Conservation (phyloP, 352 stramenopile species). For the Aphanomyces stellatus region DNA sequence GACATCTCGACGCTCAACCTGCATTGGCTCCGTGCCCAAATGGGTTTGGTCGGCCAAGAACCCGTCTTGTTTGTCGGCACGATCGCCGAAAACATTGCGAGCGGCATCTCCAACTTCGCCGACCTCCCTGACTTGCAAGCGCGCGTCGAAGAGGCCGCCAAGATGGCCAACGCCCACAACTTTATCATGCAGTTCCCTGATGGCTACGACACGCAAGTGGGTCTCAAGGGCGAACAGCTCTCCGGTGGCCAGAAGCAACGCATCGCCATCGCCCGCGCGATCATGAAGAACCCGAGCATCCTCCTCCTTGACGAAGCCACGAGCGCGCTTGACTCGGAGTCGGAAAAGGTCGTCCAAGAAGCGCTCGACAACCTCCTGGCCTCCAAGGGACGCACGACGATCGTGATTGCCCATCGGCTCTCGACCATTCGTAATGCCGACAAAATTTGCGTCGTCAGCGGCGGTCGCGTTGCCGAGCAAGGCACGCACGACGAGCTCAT, state of each 20-base stretch:
- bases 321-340: constrained; percentile 24
- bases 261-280: constrained; percentile 32
- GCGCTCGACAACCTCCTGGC: constrained; percentile 44
- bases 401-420: constrained; percentile 74
- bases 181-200: constrained; percentile 18
- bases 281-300: constrained; percentile 32
- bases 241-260: constrained; percentile 36
- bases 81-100: constrained; percentile 23
- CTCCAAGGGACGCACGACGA: constrained; percentile 31
- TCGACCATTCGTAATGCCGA: constrained; percentile 68
- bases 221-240: background rate
- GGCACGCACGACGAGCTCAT: constrained; percentile 24
- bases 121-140: background rate
- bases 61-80: constrained; percentile 20
- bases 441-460: constrained; percentile 26
- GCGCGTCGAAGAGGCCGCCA: constrained; percentile 7
- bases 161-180: constrained; percentile 32
- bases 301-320: constrained; percentile 29
- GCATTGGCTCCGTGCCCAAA: constrained; percentile 31
- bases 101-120: background rate
- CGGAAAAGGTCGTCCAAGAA: constrained; percentile 76
- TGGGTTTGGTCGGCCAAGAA: constrained; percentile 26
- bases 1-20: constrained; percentile 35
- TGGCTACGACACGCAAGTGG: background rate
- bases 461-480: constrained; percentile 19